Evolutionary conservation across 164 flowering plant genomes (phyloP).

Genomic region (Sedum album): DNA sequence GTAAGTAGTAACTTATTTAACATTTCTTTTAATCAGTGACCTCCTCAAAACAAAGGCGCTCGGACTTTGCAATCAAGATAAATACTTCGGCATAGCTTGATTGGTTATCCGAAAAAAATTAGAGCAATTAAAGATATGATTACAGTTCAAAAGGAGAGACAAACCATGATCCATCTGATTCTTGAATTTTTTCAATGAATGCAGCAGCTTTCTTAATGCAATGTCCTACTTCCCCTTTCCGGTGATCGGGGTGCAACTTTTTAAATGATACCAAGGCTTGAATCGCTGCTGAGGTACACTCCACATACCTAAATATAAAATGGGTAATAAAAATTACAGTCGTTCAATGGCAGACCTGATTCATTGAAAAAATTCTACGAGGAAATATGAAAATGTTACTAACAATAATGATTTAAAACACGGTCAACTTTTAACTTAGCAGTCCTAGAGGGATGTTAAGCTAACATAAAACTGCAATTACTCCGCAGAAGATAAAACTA

Average conservation of each 20-base stretch:
- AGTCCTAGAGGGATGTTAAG: too few relatives aligned
- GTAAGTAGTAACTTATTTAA: background rate
- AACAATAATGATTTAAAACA: background rate
- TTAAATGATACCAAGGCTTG: constrained; percentile 68
- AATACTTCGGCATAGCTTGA: background rate
- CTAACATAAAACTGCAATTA: background rate
- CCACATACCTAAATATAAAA: constrained; percentile 59
- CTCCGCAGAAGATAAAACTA: background rate
- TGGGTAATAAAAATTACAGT: background rate
- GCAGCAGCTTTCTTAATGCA: constrained; percentile 53
- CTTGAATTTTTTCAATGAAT: constrained; percentile 73
- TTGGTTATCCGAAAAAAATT: background rate
- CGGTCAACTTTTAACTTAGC: too few relatives aligned
- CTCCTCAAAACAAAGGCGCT: background rate
- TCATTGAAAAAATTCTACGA: background rate
- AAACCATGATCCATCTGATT: constrained; percentile 89
- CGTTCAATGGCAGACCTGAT: background rate
- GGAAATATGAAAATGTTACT: background rate
- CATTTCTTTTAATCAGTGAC: background rate
- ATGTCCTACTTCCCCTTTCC: constrained; percentile 52
- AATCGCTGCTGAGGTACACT: constrained; percentile 90
- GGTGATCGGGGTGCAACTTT: constrained; percentile 61
- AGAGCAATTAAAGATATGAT: background rate
- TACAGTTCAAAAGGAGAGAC: constrained; percentile 12
- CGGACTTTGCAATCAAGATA: background rate